Base-by-base conservation (phyloP, 495 filamentous ascomycete genomes). In the Aspergillus bertholletiae region DNA sequence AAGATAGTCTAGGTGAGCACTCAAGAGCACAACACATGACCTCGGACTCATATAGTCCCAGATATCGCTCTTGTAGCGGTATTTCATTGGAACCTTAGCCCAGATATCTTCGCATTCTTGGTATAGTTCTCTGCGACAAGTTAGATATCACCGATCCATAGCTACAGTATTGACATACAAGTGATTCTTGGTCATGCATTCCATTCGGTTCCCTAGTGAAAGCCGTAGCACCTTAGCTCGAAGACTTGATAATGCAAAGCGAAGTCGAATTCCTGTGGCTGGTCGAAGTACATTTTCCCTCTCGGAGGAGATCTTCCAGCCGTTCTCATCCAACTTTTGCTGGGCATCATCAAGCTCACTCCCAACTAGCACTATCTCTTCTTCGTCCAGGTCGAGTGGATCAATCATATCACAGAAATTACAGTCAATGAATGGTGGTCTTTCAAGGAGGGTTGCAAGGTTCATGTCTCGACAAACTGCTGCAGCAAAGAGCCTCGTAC, bases 401-500 rank as follows among this genome's bases (percentile, higher is more conserved):
- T 46, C 9, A 2, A 15, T 8, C 5, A 18, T 24, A 37, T 54
- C 43, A 35, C 26, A 54, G 27, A 54, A 54, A 17, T 37, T 30
- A 11, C 18, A 46, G 18, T 46, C 51, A 22, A 54, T 46, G 7
- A 28, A 23, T 7, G 40, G 41, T 24, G 51, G 51, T 35, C 51
- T 54, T 13, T 43, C 51, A 1, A 47, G 26, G 7, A 46, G 32
- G 0, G 51, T 47, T 22, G 51, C 51, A 9, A 54, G 40, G 28
- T 18, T 46, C 26, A 46, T 54, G 24, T 54, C 51, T n/a, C 41
- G 22, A 24, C 17, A 30, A 22, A 54, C 20, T 2, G 41, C 28
- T 5, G 44, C 20, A 12, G 51, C 41, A 26, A 54, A 54, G 3
- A 54, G 35, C 17, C 51, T 45, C 17, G 24, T 54, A 8, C 51